phyloP scores from a whole-genome alignment of 495 filamentous ascomycete genomes.

The Daldinia decipiens region DNA sequence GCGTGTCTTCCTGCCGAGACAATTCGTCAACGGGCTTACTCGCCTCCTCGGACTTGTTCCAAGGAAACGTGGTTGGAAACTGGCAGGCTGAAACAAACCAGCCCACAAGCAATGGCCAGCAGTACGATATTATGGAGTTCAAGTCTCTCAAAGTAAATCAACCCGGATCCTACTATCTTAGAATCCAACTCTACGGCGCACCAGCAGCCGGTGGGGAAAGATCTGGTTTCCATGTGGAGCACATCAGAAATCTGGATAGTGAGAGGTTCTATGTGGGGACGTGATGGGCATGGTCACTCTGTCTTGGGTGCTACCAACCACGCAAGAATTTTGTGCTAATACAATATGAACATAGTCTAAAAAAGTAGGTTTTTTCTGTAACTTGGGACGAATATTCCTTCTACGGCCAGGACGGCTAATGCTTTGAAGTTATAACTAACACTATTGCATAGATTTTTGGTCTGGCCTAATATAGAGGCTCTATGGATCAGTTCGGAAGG shows the following conservation, averaged over 20 bases:
- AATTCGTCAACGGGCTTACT: background rate
- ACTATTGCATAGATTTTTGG: background rate
- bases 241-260: conserved; percentile 22
- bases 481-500: background rate
- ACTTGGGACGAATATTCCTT: no score
- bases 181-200: conserved; percentile 27
- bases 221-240: conserved; percentile 20
- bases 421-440: background rate
- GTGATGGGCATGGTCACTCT: background rate
- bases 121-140: conserved; percentile 31
- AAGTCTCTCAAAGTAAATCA: conserved; percentile 12
- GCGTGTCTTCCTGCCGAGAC: background rate
- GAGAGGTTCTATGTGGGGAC: conserved; percentile 23
- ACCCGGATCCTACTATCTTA: conserved; percentile 18
- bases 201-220: conserved; percentile 13
- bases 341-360: background rate
- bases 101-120: conserved; percentile 6
- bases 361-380: background rate
- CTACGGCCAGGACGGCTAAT: background rate
- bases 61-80: conserved; percentile 26
- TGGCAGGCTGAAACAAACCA: conserved; percentile 12
- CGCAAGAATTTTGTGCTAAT: background rate
- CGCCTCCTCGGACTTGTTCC: conserved; percentile 9
- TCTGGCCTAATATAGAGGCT: background rate
- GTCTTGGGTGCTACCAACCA: background rate